Percentiles rank a stretch among this genome's conserved stretches.
Evolutionary conservation across 2,329 filamentous ascomycete genomes (phyloP).

Genomic region (Aureobasidium sp.): DNA sequence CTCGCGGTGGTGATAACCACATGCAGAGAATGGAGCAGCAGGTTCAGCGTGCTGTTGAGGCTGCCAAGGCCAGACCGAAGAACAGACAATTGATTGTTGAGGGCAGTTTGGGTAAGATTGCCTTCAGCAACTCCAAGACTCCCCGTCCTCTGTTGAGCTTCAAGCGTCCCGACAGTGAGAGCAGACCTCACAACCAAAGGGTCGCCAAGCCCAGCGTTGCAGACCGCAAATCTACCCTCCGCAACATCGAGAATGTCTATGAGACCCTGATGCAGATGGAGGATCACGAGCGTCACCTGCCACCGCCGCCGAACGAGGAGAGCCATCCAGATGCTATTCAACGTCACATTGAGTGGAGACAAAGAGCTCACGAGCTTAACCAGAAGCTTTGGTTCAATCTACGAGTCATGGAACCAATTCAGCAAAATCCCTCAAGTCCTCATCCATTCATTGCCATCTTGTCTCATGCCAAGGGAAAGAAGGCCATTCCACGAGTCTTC

Average conservation of each 20-base stretch:
- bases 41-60: conserved; percentile 92
- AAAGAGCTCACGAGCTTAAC: conserved; percentile 64
- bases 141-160: conserved; percentile 92
- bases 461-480: conserved; percentile 92
- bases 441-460: conserved; percentile 97
- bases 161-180: conserved; percentile 70
- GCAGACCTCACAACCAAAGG: conserved; percentile 46
- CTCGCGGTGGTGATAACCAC: conserved; percentile 85
- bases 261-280: conserved; percentile 85
- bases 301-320: conserved; percentile 56
- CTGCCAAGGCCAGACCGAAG: conserved; percentile 94
- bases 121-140: conserved; percentile 97
- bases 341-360: conserved; percentile 72
- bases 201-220: conserved; percentile 46
- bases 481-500: conserved; percentile 90
- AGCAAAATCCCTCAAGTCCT: conserved; percentile 49
- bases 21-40: conserved; percentile 99
- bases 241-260: conserved; percentile 85
- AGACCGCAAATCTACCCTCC: conserved; percentile 75
- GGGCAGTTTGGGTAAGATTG: conserved; percentile 93
- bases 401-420: conserved; percentile 90
- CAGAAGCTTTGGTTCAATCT: conserved; percentile 75
- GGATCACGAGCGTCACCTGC: conserved; percentile 79
- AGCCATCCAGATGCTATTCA: conserved; percentile 63
- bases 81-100: conserved; percentile 96